A percentile compares a stretch with the other conserved stretches of the same genome.
Conservation (phyloP, 192 early-diverging fungal genomes). For the Rhizophagus prolifer region DNA sequence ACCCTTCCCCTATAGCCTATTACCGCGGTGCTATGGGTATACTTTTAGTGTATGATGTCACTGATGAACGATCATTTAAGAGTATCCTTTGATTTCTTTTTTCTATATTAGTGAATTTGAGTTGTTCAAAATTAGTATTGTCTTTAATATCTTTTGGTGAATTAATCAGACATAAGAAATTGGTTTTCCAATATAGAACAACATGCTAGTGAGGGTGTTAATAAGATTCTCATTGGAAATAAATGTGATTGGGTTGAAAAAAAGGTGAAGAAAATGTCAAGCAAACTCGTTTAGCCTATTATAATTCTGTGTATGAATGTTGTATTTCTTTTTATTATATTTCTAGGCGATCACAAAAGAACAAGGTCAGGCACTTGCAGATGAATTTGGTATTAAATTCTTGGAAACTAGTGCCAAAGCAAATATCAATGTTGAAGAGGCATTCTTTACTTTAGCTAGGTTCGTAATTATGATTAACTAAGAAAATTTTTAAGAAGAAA, state of each 20-base stretch:
- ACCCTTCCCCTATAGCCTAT: conserved; percentile 67
- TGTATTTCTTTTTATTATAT: neutral
- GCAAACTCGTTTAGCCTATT: no score
- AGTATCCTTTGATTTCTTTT: conserved; percentile 52
- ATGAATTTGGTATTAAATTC: conserved; percentile 94
- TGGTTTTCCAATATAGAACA: conserved; percentile 99
- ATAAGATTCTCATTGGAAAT: conserved; percentile 99
- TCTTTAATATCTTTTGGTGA: neutral
- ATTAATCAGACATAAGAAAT: conserved; percentile 85
- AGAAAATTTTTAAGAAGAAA: neutral
- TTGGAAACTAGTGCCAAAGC: conserved; percentile 98
- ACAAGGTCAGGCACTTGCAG: conserved; percentile 92
- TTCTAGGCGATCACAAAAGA: conserved; percentile 87
- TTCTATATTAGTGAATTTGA: neutral
- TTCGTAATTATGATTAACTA: conserved; percentile 35
- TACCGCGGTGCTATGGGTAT: conserved; percentile 99
- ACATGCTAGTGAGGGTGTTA: conserved; percentile 97
- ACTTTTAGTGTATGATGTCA: conserved; percentile 96
- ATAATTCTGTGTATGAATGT: no score
- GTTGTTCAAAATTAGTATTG: neutral
- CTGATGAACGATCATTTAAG: conserved; percentile 97
- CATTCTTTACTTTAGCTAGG: conserved; percentile 94
- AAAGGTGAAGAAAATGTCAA: conserved; percentile 52
- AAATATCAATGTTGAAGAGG: conserved; percentile 96
- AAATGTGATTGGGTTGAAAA: conserved; percentile 98